Percentiles rank a stretch among this genome's conserved stretches.
Evolutionary conservation across 805 yeast genomes (phyloP).

Genomic region (Candida krabiensis): DNA sequence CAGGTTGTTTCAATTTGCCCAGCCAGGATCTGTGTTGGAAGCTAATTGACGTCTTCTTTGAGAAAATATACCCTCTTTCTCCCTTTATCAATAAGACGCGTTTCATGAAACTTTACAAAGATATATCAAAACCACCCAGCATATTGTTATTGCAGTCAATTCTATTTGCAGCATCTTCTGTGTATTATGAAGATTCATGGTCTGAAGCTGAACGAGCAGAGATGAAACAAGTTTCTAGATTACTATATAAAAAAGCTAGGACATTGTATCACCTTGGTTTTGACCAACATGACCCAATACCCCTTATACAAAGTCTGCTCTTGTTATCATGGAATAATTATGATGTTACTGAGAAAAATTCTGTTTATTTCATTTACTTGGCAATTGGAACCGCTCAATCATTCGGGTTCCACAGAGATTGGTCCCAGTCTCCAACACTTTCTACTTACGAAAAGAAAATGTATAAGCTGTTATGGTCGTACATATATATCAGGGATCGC

Average conservation of each 20-base stretch:
- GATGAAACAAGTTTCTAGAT: conserved; percentile 30
- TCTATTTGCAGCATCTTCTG: conserved; percentile 63
- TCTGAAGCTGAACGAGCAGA: conserved; percentile 52
- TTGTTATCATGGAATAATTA: conserved; percentile 76
- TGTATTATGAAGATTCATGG: conserved; percentile 52
- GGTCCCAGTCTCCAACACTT: conserved; percentile 4
- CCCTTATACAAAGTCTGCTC: conserved; percentile 56
- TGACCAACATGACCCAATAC: conserved; percentile 62
- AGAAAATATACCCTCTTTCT: conserved; percentile 61
- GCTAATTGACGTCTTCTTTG: conserved; percentile 58
- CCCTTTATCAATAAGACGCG: conserved; percentile 64
- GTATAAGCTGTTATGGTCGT: conserved; percentile 20
- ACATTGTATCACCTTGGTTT: conserved; percentile 66
- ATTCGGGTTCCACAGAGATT: conserved; percentile 63
- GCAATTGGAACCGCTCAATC: conserved; percentile 73
- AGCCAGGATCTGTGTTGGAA: conserved; percentile 58
- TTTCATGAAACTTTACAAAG: conserved; percentile 59
- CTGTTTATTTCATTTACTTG: conserved; percentile 69
- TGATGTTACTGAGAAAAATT: conserved; percentile 59
- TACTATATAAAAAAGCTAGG: conserved; percentile 44
- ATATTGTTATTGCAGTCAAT: conserved; percentile 60
- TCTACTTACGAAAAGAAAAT: conserved; percentile 20
- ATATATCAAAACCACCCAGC: conserved; percentile 59
- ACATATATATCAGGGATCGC: conserved; percentile 14
- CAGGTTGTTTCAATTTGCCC: conserved; percentile 73